Percentiles rank a stretch among this genome's conserved stretches.
phyloP scores from a whole-genome alignment of 208 protist species.

The Trypanosoma mega region DNA sequence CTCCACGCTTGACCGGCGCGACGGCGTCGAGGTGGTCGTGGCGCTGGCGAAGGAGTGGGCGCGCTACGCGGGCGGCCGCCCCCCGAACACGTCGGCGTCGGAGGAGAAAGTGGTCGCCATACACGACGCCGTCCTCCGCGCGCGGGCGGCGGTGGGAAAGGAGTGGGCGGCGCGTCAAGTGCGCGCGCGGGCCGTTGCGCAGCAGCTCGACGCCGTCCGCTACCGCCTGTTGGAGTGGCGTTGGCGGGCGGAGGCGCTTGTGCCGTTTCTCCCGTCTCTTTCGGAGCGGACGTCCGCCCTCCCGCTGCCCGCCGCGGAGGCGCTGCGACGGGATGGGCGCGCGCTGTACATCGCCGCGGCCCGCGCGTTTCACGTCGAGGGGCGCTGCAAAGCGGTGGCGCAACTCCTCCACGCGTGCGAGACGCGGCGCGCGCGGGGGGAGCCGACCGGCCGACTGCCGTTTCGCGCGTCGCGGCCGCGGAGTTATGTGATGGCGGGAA shows the following conservation, averaged over 20 bases:
- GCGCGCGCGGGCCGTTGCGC: neutral
- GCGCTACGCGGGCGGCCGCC: neutral
- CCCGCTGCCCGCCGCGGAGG: neutral
- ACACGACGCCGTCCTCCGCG: neutral
- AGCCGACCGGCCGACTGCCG: neutral
- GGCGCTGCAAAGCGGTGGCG: slow-evolving; percentile 1
- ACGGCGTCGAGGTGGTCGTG: slow-evolving; percentile 10
- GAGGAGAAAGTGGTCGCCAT: neutral
- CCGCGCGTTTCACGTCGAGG: slow-evolving; percentile 9
- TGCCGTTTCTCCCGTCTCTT: neutral
- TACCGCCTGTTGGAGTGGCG: too few species aligned
- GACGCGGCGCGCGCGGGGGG: neutral
- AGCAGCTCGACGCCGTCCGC: too few species aligned
- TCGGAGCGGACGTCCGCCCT: neutral
- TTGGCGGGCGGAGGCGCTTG: slow-evolving; percentile 8
- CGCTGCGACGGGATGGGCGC: neutral
- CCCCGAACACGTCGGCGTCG: too few species aligned
- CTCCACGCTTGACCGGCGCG: too few species aligned
- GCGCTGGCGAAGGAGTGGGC: slow-evolving; percentile 11
- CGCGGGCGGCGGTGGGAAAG: neutral
- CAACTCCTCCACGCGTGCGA: slow-evolving; percentile 1
- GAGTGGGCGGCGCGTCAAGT: neutral
- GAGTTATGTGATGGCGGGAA: too few species aligned
- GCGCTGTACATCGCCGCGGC: slow-evolving; percentile 1
- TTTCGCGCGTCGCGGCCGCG: neutral